These are phyloP conservation scores for Chlorella sp. DNA, from an alignment of 139 green algal species.

Conservation along the genomic window DNA sequence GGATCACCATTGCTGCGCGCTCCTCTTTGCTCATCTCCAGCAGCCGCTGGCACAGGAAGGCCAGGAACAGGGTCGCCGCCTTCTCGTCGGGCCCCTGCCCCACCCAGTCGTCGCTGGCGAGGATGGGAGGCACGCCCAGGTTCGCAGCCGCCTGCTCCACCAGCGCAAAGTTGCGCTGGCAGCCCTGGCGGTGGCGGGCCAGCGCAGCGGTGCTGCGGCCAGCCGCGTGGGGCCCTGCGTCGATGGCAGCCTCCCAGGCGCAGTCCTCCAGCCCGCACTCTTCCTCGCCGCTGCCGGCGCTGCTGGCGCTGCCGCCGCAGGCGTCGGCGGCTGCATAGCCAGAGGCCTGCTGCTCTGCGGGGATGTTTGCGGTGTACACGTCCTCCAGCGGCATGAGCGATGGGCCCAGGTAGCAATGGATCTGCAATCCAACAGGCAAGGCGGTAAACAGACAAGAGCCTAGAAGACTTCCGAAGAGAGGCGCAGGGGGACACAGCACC, in stretches of 20 bases:
- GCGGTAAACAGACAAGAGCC: too few species aligned
- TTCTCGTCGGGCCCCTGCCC: slow-evolving; percentile 72
- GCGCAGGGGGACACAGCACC: too few species aligned
- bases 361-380: too few species aligned
- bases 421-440: slow-evolving; percentile 32
- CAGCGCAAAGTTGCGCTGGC: slow-evolving; percentile 69
- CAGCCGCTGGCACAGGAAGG: slow-evolving; percentile 73
- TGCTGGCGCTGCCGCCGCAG: not conserved
- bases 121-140: slow-evolving; percentile 47
- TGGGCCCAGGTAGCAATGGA: slow-evolving; percentile 70
- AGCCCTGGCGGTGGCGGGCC: slow-evolving; percentile 22
- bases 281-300: too few species aligned
- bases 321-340: not conserved
- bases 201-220: too few species aligned
- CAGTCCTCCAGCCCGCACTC: too few species aligned
- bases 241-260: too few species aligned
- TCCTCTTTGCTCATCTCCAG: slow-evolving; percentile 77
- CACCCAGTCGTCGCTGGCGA: slow-evolving; percentile 54
- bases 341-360: too few species aligned
- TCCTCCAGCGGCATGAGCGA: slow-evolving; percentile 33
- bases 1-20: slow-evolving; percentile 70
- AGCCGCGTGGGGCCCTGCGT: too few species aligned
- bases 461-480: too few species aligned
- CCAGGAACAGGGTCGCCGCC: slow-evolving; percentile 65
- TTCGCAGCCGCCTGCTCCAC: slow-evolving; percentile 40